Evolutionary conservation across 345 rosid genomes (phyloP).

Genomic region (Aurinia saxatilis): DNA sequence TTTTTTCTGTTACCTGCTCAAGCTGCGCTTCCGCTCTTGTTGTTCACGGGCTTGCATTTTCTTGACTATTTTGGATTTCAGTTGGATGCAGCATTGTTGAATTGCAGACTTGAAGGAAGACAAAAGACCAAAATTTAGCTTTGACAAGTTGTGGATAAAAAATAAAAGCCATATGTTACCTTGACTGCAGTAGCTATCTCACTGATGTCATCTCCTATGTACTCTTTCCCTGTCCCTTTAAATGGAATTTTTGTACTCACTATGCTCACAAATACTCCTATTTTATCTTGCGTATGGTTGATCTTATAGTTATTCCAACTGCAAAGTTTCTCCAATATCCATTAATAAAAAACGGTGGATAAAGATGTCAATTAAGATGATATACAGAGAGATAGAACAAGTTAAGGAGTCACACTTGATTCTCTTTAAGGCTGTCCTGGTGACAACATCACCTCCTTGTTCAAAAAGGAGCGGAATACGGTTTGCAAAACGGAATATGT

Average conservation of each 20-base stretch:
- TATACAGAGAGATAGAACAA: not conserved
- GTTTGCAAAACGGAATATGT: conserved; percentile 90
- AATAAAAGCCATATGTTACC: conserved; percentile 31
- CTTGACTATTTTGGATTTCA: conserved; percentile 76
- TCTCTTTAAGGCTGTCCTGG: conserved; percentile 86
- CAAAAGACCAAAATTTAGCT: conserved; percentile 8
- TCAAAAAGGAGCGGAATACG: conserved; percentile 96
- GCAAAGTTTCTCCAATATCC: conserved; percentile 16
- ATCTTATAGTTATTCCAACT: conserved; percentile 95
- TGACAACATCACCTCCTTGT: conserved; percentile 98
- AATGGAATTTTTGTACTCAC: conserved; percentile 97
- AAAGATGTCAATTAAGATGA: not conserved
- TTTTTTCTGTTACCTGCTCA: conserved; percentile 55
- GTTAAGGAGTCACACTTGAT: conserved; percentile 53
- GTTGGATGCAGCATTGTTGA: conserved; percentile 95
- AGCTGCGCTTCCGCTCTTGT: conserved; percentile 82
- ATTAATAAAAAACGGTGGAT: not conserved
- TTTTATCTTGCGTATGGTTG: conserved; percentile 81
- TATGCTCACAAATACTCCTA: conserved; percentile 90
- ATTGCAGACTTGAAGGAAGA: conserved; percentile 59
- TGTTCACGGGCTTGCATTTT: conserved; percentile 87
- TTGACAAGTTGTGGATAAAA: not conserved
- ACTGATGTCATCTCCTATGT: conserved; percentile 88
- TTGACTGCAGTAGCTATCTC: conserved; percentile 93
- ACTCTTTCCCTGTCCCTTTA: conserved; percentile 96